Conservation (phyloP, 139 green algal species). For the Volvox africanus region DNA sequence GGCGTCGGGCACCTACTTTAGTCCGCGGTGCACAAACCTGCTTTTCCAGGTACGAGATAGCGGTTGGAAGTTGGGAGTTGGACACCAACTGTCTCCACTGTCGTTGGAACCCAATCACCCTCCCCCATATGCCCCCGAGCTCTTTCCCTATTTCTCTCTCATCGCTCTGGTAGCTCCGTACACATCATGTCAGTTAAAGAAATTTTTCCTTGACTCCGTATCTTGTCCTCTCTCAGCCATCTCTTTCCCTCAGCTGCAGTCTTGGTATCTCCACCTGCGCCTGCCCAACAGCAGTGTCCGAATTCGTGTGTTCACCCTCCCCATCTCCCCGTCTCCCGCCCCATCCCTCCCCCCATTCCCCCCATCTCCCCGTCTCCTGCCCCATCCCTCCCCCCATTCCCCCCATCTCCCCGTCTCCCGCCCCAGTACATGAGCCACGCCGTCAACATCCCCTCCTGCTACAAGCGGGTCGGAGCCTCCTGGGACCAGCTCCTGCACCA, state of each 20-base stretch:
- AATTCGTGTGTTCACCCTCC: too few species aligned
- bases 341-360: too few species aligned
- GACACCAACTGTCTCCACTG: background rate
- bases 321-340: background rate
- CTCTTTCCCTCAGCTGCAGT: too few species aligned
- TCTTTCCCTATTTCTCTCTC: background rate
- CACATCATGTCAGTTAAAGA: too few species aligned
- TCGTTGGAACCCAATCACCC: too few species aligned
- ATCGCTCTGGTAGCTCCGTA: too few species aligned
- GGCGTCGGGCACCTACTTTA: constrained; percentile 72
- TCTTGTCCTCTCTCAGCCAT: too few species aligned
- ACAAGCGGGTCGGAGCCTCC: constrained; percentile 58
- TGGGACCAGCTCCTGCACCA: constrained; percentile 73
- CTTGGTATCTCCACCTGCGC: too few species aligned
- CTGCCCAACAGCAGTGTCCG: too few species aligned
- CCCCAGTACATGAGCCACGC: constrained; percentile 54
- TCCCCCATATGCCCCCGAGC: too few species aligned
- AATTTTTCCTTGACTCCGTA: too few species aligned
- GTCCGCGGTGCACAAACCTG: constrained; percentile 86
- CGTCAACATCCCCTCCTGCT: constrained; percentile 35
- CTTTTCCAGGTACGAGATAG: constrained; percentile 68
- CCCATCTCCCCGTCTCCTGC: background rate
- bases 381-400: too few species aligned
- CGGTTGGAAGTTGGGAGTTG: background rate
- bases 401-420: background rate